Percentiles rank a stretch among this genome's conserved stretches.
phyloP scores from a whole-genome alignment of 441 rosid genomes.

The Sinapis alba region DNA sequence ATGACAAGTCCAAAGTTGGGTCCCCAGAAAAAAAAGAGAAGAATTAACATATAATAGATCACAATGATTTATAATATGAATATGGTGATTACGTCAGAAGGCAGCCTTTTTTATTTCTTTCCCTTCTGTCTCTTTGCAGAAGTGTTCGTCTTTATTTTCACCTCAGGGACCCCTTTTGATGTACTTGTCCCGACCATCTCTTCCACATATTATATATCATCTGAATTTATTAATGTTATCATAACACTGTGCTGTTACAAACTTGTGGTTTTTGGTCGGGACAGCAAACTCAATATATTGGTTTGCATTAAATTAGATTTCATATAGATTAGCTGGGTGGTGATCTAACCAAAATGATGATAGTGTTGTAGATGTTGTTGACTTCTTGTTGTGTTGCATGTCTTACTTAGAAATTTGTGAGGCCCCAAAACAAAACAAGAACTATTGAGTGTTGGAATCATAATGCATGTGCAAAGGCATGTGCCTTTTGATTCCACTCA shows the following conservation, averaged over 20 bases:
- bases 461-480: conserved; percentile 43
- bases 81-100: conserved; percentile 29
- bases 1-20: conserved; percentile 36
- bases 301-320: conserved; percentile 9
- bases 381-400: conserved; percentile 38
- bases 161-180: conserved; percentile 32
- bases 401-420: conserved; percentile 29
- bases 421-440: conserved; percentile 22
- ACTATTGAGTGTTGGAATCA: conserved; percentile 16
- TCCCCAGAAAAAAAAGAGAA: conserved; percentile 13
- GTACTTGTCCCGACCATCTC: conserved; percentile 39
- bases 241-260: conserved; percentile 14
- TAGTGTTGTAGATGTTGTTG: conserved; percentile 25
- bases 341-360: conserved; percentile 8
- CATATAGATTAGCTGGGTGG: conserved; percentile 38
- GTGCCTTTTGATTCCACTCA: conserved; percentile 34
- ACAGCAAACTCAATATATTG: conserved; percentile 28
- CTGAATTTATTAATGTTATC: conserved; percentile 22
- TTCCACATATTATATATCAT: conserved; percentile 37
- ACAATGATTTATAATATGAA: background rate
- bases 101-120: conserved; percentile 29
- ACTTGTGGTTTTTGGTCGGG: conserved; percentile 34
- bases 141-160: conserved; percentile 32
- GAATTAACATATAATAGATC: background rate
- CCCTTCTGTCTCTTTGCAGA: conserved; percentile 32